Base-by-base conservation (phyloP, 257 asterid genomes). In the Solanum okadae region DNA sequence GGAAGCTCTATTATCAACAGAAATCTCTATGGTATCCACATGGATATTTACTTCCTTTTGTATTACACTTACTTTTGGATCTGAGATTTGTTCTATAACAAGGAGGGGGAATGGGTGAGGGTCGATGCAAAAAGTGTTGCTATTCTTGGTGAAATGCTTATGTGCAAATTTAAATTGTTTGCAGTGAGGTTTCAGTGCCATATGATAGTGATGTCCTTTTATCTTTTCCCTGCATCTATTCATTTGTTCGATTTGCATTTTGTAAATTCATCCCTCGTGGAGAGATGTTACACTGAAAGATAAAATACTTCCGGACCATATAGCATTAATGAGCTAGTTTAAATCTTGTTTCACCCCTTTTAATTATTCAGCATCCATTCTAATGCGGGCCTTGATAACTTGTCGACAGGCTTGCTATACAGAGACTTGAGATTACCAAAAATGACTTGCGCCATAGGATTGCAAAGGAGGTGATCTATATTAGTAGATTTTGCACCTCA, bases 401-500 rank as follows among this genome's bases (percentile, higher is more conserved):
- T 86, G 42, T 89, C 88, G 67, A 29, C 89, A 96, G 98, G 93
- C 94, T 96, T 92, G 96, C 98, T 78, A 93, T 96, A 92, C 99
- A 95, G 93, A 95, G 98, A 90, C 93, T 95, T 89, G 99, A 96
- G 93, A 91, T 93, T 70, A 92, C 98, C 25, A 96, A 96, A 93
- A 95, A 93, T 93, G 98, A 96, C 91, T 90, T 96, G 93, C 95
- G 96, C 67, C 98, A 95, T 84, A 93, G 98, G 91, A 96, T 96
- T 88, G 98, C 98, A 20, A 96, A 95, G 92, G 99, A 96, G 96
- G 99, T 96, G 90, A 78, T 23, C 78, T 88, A 78, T 76, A 77
- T 77, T 87, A 52, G 89, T 86, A 65, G 34, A 72, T 83, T 49
- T 52, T 86, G 40, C 78, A 79, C 40, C 31, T 84, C 37, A 65